These are phyloP conservation scores for Debaryomycetaceae sp. DNA, from an alignment of 1,139 yeast species.

Conservation along the genomic window DNA sequence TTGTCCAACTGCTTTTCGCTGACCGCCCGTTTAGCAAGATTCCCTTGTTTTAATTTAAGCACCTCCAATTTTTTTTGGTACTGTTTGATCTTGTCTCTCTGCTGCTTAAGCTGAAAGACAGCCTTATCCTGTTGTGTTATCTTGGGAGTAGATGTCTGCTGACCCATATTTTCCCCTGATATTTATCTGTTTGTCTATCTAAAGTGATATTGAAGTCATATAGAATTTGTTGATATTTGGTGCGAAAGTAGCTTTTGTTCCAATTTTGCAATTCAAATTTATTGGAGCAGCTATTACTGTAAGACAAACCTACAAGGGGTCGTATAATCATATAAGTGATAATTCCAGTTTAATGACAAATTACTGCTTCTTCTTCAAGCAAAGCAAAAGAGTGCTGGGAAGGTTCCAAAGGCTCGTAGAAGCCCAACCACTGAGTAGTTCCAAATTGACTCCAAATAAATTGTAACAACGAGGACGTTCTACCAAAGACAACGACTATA, in stretches of 20 bases:
- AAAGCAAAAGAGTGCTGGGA: no score
- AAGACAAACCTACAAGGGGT: no score
- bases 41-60: constrained; percentile 56
- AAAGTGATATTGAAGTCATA: neutral
- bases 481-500: no score
- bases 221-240: neutral
- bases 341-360: no score
- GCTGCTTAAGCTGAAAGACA: constrained; percentile 78
- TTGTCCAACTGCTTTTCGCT: constrained; percentile 49
- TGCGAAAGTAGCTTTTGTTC: neutral
- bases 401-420: no score
- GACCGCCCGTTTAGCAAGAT: constrained; percentile 57
- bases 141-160: constrained; percentile 46
- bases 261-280: neutral
- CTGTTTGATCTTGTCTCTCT: constrained; percentile 78
- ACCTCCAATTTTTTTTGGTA: constrained; percentile 62
- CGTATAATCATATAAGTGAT: no score
- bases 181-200: neutral
- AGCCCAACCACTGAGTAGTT: no score
- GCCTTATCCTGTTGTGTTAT: constrained; percentile 85
- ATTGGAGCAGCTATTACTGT: no score
- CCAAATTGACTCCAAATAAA: no score
- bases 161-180: constrained; percentile 31
- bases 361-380: no score
- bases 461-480: no score